Conservation (phyloP, 1,284 basidiomycete species). For the Macrocystidia cucumis region DNA sequence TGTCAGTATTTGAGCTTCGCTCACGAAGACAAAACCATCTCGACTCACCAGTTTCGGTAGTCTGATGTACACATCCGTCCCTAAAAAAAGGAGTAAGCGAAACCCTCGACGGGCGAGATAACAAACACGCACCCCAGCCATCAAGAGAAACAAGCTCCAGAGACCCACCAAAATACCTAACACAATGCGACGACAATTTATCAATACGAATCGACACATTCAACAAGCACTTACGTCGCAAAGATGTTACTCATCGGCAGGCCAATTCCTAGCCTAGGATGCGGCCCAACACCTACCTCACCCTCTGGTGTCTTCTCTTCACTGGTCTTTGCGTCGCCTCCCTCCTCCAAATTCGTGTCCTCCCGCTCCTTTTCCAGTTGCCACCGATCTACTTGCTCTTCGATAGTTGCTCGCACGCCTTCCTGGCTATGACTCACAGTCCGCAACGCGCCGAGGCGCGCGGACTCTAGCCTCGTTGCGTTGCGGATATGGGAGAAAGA, state of each 20-base stretch:
- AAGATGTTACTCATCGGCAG: conserved; percentile 84
- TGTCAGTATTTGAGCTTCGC: neutral
- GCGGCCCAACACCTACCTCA: conserved; percentile 40
- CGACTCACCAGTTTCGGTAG: conserved; percentile 71
- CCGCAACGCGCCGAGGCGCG: conserved; percentile 66
- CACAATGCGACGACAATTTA: conserved; percentile 2
- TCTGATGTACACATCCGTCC: conserved; percentile 76
- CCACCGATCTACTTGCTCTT: conserved; percentile 60
- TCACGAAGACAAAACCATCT: conserved; percentile 3
- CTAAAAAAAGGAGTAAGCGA: conserved; percentile 24
- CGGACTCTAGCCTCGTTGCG: conserved; percentile 55
- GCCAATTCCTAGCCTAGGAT: conserved; percentile 69
- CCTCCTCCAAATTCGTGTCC: conserved; percentile 6
- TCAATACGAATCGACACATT: neutral
- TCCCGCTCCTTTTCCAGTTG: conserved; percentile 15
- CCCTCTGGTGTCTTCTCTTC: too few relatives aligned
- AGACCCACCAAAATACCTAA: conserved; percentile 75
- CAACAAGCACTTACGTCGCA: conserved; percentile 47
- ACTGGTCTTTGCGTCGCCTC: conserved; percentile 17
- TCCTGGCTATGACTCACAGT: conserved; percentile 49
- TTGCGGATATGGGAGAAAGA: conserved; percentile 80
- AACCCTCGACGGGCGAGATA: neutral
- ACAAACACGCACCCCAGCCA: conserved; percentile 59
- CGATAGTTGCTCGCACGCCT: conserved; percentile 69
- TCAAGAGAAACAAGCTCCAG: conserved; percentile 77